phyloP scores from a whole-genome alignment of 192 early-diverging fungal species.

The Podila verticillata region DNA sequence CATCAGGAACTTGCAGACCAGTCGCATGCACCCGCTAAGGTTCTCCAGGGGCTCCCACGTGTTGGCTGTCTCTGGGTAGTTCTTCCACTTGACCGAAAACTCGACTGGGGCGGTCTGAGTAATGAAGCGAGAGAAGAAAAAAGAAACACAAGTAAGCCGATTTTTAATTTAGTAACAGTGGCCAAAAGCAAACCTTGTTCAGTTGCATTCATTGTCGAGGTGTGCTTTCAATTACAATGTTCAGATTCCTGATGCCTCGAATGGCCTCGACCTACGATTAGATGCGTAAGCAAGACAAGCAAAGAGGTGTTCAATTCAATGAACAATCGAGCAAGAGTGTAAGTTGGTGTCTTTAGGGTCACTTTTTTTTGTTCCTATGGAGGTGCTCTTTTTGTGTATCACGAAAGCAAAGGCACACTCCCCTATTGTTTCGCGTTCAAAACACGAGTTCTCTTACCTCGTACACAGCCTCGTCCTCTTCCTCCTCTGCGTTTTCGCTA shows the following conservation, averaged over 20 bases:
- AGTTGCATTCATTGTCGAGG: no score
- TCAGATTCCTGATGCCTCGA: constrained; percentile 1
- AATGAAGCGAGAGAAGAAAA: neutral
- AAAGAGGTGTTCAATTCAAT: neutral
- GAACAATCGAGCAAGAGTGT: neutral
- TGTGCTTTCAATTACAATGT: neutral
- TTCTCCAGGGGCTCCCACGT: constrained; percentile 70
- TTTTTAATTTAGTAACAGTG: no score
- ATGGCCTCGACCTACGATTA: constrained; percentile 1
- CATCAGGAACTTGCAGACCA: constrained; percentile 13
- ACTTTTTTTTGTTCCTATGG: no score
- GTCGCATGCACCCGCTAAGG: constrained; percentile 31
- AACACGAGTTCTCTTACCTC: no score
- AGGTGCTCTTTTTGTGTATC: no score
- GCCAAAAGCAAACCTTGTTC: no score
- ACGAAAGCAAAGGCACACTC: no score
- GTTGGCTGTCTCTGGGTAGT: constrained; percentile 55
- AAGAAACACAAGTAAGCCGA: neutral
- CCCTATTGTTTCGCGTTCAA: no score
- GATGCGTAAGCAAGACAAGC: no score
- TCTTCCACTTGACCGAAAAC: constrained; percentile 67
- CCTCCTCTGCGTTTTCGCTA: no score
- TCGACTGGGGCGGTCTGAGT: neutral
- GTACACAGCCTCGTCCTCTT: no score
- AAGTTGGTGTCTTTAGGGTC: no score